Evolutionary conservation across 306 rosid genomes (phyloP).

Genomic region (Prunus armeniaca): DNA sequence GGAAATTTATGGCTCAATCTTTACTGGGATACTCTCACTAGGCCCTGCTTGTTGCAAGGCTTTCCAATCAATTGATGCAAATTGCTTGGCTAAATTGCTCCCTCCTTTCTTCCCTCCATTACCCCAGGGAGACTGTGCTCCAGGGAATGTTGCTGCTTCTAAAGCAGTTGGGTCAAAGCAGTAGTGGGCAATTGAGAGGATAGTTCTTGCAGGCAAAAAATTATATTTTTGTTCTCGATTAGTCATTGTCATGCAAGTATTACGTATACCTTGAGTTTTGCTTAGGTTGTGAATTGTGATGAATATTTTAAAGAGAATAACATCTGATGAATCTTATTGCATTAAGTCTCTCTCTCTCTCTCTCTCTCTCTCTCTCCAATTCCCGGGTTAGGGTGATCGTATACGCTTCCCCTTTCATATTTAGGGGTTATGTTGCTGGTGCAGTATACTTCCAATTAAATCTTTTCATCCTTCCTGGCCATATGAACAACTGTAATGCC

Average conservation of each 20-base stretch:
- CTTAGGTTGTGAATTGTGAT: background rate
- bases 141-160: background rate
- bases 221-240: background rate
- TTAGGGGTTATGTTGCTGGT: too few relatives aligned
- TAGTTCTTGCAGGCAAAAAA: background rate
- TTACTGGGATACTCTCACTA: background rate
- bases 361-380: too few relatives aligned
- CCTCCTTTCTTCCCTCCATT: conserved; percentile 13
- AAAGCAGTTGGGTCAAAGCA: background rate
- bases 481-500: background rate
- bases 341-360: too few relatives aligned
- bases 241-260: background rate
- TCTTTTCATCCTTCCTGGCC: background rate
- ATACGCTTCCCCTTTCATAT: too few relatives aligned
- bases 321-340: too few relatives aligned
- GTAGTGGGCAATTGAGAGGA: background rate
- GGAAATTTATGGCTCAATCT: background rate
- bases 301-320: too few relatives aligned
- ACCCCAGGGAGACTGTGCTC: background rate
- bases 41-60: conserved; percentile 24
- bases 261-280: too few relatives aligned
- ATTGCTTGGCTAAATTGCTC: conserved; percentile 13
- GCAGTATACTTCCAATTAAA: background rate
- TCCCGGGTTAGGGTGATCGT: too few relatives aligned
- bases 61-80: background rate